phyloP scores from a whole-genome alignment of 495 filamentous ascomycete genomes.

The Coniosporium apollinis region DNA sequence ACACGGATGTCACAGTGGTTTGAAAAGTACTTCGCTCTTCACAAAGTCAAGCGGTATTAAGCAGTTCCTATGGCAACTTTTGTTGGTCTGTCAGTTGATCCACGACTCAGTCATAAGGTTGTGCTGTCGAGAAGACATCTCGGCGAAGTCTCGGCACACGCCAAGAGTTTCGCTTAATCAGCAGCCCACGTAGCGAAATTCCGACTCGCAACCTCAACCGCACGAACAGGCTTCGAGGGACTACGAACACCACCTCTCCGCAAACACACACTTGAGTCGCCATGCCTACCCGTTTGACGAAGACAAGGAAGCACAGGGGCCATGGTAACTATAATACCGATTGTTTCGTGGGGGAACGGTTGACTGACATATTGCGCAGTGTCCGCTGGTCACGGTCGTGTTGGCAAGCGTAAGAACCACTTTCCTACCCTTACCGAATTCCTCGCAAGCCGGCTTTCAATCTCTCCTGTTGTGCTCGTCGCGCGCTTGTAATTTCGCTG shows the following conservation, averaged over 20 bases:
- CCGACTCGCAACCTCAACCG: background rate
- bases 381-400: slow-evolving; percentile 79
- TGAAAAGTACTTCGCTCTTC: too few relatives aligned
- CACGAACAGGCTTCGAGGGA: background rate
- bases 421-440: too few relatives aligned
- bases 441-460: too few relatives aligned
- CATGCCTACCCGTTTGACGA: slow-evolving; percentile 71
- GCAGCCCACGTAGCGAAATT: background rate
- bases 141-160: background rate
- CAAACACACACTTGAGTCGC: too few relatives aligned
- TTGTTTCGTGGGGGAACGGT: slow-evolving; percentile 2
- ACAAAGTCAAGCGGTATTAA: too few relatives aligned
- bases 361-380: slow-evolving; percentile 45
- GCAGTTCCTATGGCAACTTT: background rate
- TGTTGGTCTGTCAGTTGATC: too few relatives aligned
- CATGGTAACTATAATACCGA: slow-evolving; percentile 9
- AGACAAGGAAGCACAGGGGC: slow-evolving; percentile 74
- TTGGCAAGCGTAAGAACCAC: too few relatives aligned
- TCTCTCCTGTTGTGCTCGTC: too few relatives aligned
- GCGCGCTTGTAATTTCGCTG: too few relatives aligned
- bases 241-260: background rate
- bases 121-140: too few relatives aligned
- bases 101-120: background rate
- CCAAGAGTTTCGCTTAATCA: background rate
- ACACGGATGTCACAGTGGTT: too few relatives aligned